Evolutionary conservation across 2,329 filamentous ascomycete genomes (phyloP).

Genomic region (Geosmithia morbida): DNA sequence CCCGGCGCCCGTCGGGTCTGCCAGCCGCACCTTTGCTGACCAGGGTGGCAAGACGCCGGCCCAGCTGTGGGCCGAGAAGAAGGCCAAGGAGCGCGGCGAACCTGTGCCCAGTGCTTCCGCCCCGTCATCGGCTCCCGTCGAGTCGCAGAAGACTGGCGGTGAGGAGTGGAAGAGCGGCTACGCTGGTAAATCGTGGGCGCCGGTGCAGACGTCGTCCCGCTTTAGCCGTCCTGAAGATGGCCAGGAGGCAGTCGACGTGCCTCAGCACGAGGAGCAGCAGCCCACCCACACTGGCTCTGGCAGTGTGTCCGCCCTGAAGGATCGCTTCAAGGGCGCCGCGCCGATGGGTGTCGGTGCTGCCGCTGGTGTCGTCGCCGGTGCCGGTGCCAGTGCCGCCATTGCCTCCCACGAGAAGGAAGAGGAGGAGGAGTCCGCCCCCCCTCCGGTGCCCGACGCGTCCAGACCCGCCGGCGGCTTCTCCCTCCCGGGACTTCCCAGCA

Average conservation of each 20-base stretch:
- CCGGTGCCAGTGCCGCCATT: constrained; percentile 24
- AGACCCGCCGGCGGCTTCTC: constrained; percentile 65
- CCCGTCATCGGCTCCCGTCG: constrained; percentile 31
- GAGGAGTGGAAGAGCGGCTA: constrained; percentile 84
- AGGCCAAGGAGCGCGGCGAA: constrained; percentile 60
- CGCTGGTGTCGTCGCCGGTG: constrained; percentile 51
- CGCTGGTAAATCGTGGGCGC: constrained; percentile 75
- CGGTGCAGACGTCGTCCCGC: constrained; percentile 56
- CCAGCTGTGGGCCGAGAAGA: constrained; percentile 95
- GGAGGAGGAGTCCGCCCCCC: constrained; percentile 34
- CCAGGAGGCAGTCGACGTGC: constrained; percentile 20
- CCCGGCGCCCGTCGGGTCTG: constrained; percentile 52
- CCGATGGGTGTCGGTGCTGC: constrained; percentile 45
- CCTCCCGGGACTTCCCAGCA: constrained; percentile 60
- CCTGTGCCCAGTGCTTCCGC: constrained; percentile 24
- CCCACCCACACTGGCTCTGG: constrained; percentile 21
- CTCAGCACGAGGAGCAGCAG: constrained; percentile 37
- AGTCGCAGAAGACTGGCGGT: constrained; percentile 57
- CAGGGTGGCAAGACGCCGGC: constrained; percentile 92
- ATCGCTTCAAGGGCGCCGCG: constrained; percentile 67
- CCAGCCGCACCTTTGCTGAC: constrained; percentile 88
- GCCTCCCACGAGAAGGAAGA: constrained; percentile 22
- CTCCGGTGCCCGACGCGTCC: constrained; percentile 38
- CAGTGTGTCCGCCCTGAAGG: constrained; percentile 60
- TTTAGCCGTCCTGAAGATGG: constrained; percentile 49